Evolutionary conservation across 2,329 filamentous ascomycete genomes (phyloP), one percentile per base, ranked within the genome.

Genomic region (Clathrospora elynae): DNA sequence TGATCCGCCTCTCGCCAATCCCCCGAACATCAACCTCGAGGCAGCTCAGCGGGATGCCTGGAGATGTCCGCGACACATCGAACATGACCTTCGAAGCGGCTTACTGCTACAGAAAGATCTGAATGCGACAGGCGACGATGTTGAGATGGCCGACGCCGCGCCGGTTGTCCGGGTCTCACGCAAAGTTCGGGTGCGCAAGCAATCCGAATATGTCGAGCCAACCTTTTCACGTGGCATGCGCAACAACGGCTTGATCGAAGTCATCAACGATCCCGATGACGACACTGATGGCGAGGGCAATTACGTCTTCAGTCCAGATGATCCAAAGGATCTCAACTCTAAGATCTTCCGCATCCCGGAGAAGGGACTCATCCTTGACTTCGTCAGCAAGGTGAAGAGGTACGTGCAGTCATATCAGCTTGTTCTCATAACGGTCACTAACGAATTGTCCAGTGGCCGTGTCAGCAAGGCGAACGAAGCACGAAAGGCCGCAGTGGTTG

Each of bases 11-110:
- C 74, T 91, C 62, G 84, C 90, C 22, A 83, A 87, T 41, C 87
- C 90, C 25, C 91, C 91, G 8, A 79, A 84, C 39, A 65, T 71
- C 43, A 61, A 58, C 47, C 55, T 62, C 32, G 65, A 78, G 35
- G 75, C 76, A 53, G 75, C 76, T 35, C 77, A 86, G 36, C 83
- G 85, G 32, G 75, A 77, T 61, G 86, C 84, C 41, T 99, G 90
- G 89, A 86, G 84, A 70, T 99, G 93, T 65, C 92, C 92, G 35
- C 84, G 87, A 52, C 93, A 99, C 66, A 78, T 87, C 28, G 88
- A 93, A 38, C 85, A 92, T 51, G 79, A 91, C 42, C 76, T 95
- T 43, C 63, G 64, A 33, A 68, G 60, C 26, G 66, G 66, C 17
- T 42, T 57, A 7, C 48, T 68, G 24, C 25, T 61, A 26, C 66